Base-by-base conservation (phyloP, 306 rosid genomes). In the Fragaria nilgerrensis region DNA sequence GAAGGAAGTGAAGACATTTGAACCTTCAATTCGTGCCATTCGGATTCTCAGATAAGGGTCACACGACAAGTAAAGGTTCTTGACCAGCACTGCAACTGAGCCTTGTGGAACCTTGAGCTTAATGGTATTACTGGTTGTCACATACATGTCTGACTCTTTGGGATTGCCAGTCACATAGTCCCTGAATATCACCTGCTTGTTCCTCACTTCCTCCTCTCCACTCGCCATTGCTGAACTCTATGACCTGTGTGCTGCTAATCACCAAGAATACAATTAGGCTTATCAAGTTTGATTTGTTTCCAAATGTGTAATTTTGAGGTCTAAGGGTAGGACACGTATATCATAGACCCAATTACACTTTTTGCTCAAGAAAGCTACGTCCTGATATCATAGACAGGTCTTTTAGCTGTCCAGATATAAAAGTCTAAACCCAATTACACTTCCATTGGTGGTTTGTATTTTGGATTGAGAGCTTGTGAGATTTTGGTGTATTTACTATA, bases 1-100 rank as follows among this genome's bases (percentile, higher is more conserved):
- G 43, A 68, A 44, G 37, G 52, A 71, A 29, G 75, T 52, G 75
- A 72, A 50, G 48, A 72, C 48, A 52, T 12, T 53, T 5, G 65
- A n/a, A 6, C 19, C 19, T 52, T 72, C 27, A 32, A 36, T 27
- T 34, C 45, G 22, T 6, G 8, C 19, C 75, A 72, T 72, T 50
- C 20, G 32, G 19, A 72, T 20, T 32, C 75, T 72, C 75, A 77
- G 53, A 59, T 69, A 58, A 2, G 75, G 39, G 41, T 69, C 81
- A 37, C 81, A 77, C 22, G 75, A 56, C 70, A 77, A 69, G 68
- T 69, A 77, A 5, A 70, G 75, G 37, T 78, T 78, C 62, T 58
- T 59, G 70, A 78, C 58, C 63, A 78, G 16, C 11, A 70, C 63
- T 16, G 76, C 75, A 12, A 44, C 29, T 16, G 59, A 59, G 43